Conservation (phyloP, 148 eudicot genomes). For the Arbutus unedo region DNA sequence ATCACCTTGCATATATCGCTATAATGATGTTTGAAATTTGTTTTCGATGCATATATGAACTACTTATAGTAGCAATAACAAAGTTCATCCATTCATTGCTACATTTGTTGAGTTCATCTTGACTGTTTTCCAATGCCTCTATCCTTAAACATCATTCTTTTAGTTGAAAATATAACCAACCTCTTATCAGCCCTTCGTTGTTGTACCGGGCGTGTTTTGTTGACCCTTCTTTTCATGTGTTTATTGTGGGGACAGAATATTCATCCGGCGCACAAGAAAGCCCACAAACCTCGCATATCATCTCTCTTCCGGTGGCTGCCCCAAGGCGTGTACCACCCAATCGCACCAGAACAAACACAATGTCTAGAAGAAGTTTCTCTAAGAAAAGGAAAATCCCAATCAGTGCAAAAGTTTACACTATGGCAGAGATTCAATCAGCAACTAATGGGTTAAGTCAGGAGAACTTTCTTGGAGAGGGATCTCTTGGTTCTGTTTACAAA, state of each 20-base stretch:
- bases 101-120: not conserved
- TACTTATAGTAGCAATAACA: not conserved
- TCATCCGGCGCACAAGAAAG: conserved; percentile 44
- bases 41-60: not conserved
- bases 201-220: not conserved
- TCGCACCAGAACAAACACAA: conserved; percentile 34
- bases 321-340: conserved; percentile 42
- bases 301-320: conserved; percentile 44
- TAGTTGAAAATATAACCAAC: not conserved
- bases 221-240: not conserved
- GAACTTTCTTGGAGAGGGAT: conserved; percentile 87
- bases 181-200: too few relatives aligned
- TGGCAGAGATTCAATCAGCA: conserved; percentile 72
- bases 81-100: not conserved
- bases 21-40: not conserved
- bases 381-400: conserved; percentile 49
- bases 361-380: conserved; percentile 57
- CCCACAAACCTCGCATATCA: conserved; percentile 32
- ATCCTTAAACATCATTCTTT: not conserved
- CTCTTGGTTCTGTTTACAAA: conserved; percentile 89
- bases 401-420: conserved; percentile 58
- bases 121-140: not conserved
- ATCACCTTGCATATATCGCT: not conserved
- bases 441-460: conserved; percentile 68
- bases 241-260: conserved; percentile 17